Conservation (phyloP, 306 rosid genomes). For the Acacia confusa region DNA sequence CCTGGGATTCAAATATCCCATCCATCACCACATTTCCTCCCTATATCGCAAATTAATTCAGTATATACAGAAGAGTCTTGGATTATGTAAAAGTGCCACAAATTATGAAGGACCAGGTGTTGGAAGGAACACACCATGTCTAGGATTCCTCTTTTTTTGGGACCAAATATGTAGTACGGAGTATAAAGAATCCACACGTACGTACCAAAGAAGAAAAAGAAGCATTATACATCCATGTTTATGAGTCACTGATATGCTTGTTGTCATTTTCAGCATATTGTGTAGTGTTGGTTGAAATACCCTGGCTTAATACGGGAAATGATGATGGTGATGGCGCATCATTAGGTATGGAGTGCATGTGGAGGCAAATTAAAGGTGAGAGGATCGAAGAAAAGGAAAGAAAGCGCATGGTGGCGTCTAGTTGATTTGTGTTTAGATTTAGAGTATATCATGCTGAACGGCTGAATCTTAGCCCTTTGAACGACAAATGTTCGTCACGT, state of each 20-base stretch:
- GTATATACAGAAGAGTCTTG: not conserved
- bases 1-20: slow-evolving; percentile 5
- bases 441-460: not conserved
- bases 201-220: too few species aligned
- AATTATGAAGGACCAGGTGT: not conserved
- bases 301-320: not conserved
- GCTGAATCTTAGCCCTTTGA: not conserved
- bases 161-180: not conserved
- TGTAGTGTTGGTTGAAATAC: not conserved
- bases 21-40: not conserved
- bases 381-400: not conserved
- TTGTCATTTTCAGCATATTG: slow-evolving; percentile 29
- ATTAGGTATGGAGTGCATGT: not conserved
- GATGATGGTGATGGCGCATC: not conserved
- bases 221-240: not conserved
- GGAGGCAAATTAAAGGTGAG: not conserved
- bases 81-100: not conserved
- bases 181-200: too few species aligned
- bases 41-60: not conserved
- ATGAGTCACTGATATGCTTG: not conserved
- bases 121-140: not conserved
- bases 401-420: not conserved
- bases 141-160: slow-evolving; percentile 12
- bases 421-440: not conserved
- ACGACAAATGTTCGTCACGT: not conserved